Percentiles rank a stretch among this genome's conserved stretches.
phyloP scores from a whole-genome alignment of 2,329 filamentous ascomycete species.

The Stylonectria norvegica region DNA sequence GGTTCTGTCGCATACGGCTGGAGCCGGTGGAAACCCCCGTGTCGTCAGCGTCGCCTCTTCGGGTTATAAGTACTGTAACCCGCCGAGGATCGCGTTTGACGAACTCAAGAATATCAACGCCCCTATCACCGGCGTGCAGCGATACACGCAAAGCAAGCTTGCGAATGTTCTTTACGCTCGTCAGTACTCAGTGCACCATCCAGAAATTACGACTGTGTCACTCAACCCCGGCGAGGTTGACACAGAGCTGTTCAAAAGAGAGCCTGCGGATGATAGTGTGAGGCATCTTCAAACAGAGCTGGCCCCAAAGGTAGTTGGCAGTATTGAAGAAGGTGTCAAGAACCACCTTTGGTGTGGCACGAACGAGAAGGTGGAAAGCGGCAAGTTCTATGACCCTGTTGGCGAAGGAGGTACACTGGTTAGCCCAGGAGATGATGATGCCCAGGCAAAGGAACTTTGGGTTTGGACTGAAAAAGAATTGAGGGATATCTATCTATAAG shows the following conservation, averaged over 20 bases:
- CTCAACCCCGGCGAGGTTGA: constrained; percentile 9
- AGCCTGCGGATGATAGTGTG: constrained; percentile 5
- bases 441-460: constrained; percentile 7
- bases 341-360: constrained; percentile 10
- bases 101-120: constrained; percentile 6
- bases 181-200: constrained; percentile 2
- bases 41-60: constrained; percentile 6
- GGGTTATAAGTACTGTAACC: constrained; percentile 6
- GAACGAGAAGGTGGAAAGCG: constrained; percentile 1
- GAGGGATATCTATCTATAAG: too few species aligned
- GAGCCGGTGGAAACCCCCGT: constrained; percentile 3
- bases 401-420: constrained; percentile 1
- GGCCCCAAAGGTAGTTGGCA: not conserved
- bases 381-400: constrained; percentile 9
- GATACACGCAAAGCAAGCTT: constrained; percentile 10
- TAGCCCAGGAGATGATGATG: constrained; percentile 8
- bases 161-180: constrained; percentile 10
- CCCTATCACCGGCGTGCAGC: constrained; percentile 3
- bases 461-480: constrained; percentile 8
- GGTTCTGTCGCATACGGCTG: constrained; percentile 5
- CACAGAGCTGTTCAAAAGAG: constrained; percentile 6
- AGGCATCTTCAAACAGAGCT: constrained; percentile 4
- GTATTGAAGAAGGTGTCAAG: constrained; percentile 8
- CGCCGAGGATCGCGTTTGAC: constrained; percentile 6
- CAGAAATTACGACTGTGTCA: constrained; percentile 3